Evolutionary conservation across 192 early-diverging fungal species (phyloP), one percentile per base, ranked within the genome.

Genomic region (Tieghemiomyces parasiticus): DNA sequence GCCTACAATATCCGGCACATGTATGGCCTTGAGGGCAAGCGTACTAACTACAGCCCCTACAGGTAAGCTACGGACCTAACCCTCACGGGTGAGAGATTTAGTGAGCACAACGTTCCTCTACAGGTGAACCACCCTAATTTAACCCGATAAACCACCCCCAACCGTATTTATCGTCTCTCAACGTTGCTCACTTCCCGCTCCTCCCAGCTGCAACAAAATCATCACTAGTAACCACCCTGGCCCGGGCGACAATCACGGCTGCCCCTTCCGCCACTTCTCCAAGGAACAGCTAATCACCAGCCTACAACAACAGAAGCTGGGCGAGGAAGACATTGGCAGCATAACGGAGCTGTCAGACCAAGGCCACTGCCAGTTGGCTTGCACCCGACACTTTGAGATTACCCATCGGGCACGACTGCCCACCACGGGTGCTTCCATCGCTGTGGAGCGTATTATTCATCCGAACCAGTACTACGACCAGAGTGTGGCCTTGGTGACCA

Each of bases 1-100:
- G n/a, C n/a, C n/a, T n/a, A 98, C 72, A 93, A 94, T 69, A 79
- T 98, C 46, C 80, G 93, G 34, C 91, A 94, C 78, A 91, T 89
- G 73, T 98, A 98, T 67, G 95, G 95, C 59, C 64, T 83, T 63
- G 95, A 98, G 67, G 95, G 95, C 46, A 87, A 83, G 45, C 83
- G 95, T 14, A 72, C 72, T 22, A 74, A 90, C 72, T 91, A 90
- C 65, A 70, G 71, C 32, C 81, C 89, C 19, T 91, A 83, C 60
- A 78, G 71, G 80, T 82, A 78, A 54, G 46, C 60, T 29, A 24
- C 4, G 13, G 12, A 24, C 0, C 46, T 22, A 3, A 22, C 20
- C 19, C 46, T 47, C 25, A 47, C 46, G 2, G 8, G 1, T 3
- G 2, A 22, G 25, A 22, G 8, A 47, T 47, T 24, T 47, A 47